Evolutionary conservation across 2,329 filamentous ascomycete species (phyloP), one percentile per base, ranked within the genome.

Genomic region (Orbilia quercus): DNA sequence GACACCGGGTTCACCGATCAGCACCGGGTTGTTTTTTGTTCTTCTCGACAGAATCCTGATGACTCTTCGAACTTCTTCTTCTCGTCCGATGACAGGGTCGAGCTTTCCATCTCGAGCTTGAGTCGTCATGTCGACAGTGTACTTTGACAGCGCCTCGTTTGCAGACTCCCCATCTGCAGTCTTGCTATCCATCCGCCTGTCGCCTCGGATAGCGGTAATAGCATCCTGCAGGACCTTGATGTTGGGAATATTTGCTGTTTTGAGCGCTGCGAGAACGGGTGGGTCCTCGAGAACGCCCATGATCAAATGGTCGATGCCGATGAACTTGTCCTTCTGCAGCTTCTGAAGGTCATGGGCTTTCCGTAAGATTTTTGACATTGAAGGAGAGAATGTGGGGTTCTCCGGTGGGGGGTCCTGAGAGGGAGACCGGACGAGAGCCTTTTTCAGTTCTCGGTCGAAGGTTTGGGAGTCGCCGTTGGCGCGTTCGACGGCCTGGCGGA

Each of bases 11-110:
- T 98, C 93, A 83, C 95, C 95, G 76, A 99, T 98, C 18, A 99
- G 87, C 53, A 98, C 94, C 1, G 95, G 95, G 82, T 99, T 99
- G 85, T 99, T 98, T 86, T 98, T 98, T 75, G 94, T 98, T 79
- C 94, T 87, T 80, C 95, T 87, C 36, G 92, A 96, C 75, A 98
- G 84, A 76, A 98, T 98, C 67, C 94, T 89, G 77, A 98, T 88
- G 22, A 96, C 93, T 79, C 94, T 86, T 79, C 94, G 86, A 78
- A 97, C 97, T 81, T 98, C 95, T 79, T 97, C 94, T 80, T 98
- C 94, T 82, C 94, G 88, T 44, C 94, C 94, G 82, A 98, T 98
- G 80, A 98, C 94, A 1, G 94, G 94, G 80, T 98, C 94, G 67
- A 98, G 93, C 82, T 98, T 98, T 80, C 96, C 96, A 83, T 99